Evolutionary conservation across 176 grass and related monocot genomes (phyloP).

Genomic region (Hordeum marinum): DNA sequence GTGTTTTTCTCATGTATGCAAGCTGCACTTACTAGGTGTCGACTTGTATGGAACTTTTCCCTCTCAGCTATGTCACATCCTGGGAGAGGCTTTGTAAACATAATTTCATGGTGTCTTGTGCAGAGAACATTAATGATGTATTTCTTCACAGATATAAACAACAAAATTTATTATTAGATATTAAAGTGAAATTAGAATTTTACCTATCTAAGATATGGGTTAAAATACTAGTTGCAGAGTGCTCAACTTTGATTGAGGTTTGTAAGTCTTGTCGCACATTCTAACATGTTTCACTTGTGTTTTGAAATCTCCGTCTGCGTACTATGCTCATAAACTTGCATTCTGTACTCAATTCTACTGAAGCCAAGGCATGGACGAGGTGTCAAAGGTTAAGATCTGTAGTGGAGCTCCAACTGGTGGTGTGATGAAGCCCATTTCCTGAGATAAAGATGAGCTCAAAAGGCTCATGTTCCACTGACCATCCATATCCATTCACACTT

Average conservation of each 20-base stretch:
- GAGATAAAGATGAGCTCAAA: constrained; percentile 50
- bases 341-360: constrained; percentile 53
- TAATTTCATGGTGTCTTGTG: background rate
- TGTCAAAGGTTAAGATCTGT: background rate
- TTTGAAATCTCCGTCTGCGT: constrained; percentile 21
- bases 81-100: background rate
- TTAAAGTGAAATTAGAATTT: background rate
- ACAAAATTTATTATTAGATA: too few relatives aligned
- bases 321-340: constrained; percentile 63
- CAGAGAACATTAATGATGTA: background rate
- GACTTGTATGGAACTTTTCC: constrained; percentile 29
- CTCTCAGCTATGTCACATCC: background rate
- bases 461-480: background rate
- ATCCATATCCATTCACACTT: background rate
- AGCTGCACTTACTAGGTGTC: too few relatives aligned
- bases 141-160: background rate
- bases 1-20: too few relatives aligned
- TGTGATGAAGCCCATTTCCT: constrained; percentile 16
- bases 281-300: background rate
- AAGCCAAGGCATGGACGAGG: background rate
- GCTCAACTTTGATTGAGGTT: background rate
- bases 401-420: too few relatives aligned
- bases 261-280: background rate
- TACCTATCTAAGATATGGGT: too few relatives aligned
- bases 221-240: background rate